A percentile compares a stretch with the other conserved stretches of the same genome.
These are phyloP conservation scores for Rosa hybrid DNA, from an alignment of 331 rosid species.

Conservation along the genomic window DNA sequence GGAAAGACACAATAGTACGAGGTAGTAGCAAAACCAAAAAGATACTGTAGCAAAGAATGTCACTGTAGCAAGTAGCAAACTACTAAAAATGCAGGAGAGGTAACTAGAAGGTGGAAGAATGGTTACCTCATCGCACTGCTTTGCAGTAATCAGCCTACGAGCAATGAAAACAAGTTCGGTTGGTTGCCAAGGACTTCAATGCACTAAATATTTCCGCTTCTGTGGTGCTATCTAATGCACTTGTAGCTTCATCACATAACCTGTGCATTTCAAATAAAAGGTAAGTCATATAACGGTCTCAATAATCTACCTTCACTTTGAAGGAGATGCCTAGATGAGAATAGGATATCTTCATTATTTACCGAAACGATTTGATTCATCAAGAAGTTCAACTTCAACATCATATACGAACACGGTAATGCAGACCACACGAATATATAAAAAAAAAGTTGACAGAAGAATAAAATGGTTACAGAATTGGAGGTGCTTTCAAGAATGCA, in stretches of 20 bases:
- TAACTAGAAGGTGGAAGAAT: not conserved
- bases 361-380: not conserved
- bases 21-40: not conserved
- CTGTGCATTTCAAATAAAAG: constrained; percentile 42
- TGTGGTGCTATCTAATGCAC: constrained; percentile 98
- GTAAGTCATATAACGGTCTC: not conserved
- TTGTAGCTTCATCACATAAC: constrained; percentile 97
- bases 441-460: not conserved
- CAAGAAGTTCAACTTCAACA: not conserved
- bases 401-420: not conserved
- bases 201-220: constrained; percentile 93
- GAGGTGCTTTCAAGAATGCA: constrained; percentile 89
- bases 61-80: not conserved
- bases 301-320: not conserved
- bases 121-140: constrained; percentile 93
- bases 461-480: constrained; percentile 68
- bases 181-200: constrained; percentile 67
- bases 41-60: not conserved
- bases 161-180: constrained; percentile 93
- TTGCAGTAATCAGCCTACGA: constrained; percentile 97
- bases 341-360: not conserved
- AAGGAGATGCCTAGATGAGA: constrained; percentile 5
- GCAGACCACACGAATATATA: constrained; percentile 6
- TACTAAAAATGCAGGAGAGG: not conserved
- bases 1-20: constrained; percentile 15